These are phyloP conservation scores for Phytophthora lateralis DNA, from an alignment of 352 stramenopile genomes.

Conservation along the genomic window DNA sequence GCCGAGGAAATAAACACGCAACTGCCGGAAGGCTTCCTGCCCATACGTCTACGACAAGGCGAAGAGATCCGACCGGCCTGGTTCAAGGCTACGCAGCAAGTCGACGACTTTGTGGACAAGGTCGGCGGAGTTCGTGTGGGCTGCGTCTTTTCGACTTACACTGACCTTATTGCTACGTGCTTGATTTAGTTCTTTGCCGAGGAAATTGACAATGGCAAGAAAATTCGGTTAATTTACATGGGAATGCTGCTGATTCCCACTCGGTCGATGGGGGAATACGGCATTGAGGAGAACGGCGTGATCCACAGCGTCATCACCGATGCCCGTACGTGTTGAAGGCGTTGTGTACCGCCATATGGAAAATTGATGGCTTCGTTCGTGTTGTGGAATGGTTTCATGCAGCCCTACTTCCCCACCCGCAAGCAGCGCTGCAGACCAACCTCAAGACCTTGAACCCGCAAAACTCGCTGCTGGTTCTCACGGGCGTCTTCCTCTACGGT, in stretches of 20 bases:
- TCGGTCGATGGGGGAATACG: constrained; percentile 76
- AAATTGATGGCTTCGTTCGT: constrained; percentile 19
- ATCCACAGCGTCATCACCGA: constrained; percentile 81
- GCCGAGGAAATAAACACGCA: not conserved
- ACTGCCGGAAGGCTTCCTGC: constrained; percentile 53
- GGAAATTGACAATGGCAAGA: constrained; percentile 56
- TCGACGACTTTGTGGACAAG: constrained; percentile 68
- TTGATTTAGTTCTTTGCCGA: constrained; percentile 63
- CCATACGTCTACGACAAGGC: constrained; percentile 65
- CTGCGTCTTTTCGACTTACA: not conserved
- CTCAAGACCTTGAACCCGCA: constrained; percentile 65
- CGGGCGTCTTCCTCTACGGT: constrained; percentile 68
- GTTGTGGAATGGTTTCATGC: constrained; percentile 21
- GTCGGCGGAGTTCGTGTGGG: not conserved
- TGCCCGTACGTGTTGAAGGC: constrained; percentile 49
- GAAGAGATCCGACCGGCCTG: constrained; percentile 56
- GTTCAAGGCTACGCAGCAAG: constrained; percentile 69
- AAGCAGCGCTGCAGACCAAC: constrained; percentile 44
- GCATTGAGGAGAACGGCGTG: constrained; percentile 75
- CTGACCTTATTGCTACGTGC: constrained; percentile 6
- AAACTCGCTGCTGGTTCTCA: constrained; percentile 67
- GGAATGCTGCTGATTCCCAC: constrained; percentile 71
- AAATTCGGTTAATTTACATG: constrained; percentile 83
- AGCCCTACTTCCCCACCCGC: constrained; percentile 50
- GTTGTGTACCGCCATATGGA: constrained; percentile 14